A percentile compares a stretch with the other conserved stretches of the same genome.
These are phyloP conservation scores for Ceriops zippeliana DNA, from an alignment of 345 rosid genomes.

Conservation along the genomic window DNA sequence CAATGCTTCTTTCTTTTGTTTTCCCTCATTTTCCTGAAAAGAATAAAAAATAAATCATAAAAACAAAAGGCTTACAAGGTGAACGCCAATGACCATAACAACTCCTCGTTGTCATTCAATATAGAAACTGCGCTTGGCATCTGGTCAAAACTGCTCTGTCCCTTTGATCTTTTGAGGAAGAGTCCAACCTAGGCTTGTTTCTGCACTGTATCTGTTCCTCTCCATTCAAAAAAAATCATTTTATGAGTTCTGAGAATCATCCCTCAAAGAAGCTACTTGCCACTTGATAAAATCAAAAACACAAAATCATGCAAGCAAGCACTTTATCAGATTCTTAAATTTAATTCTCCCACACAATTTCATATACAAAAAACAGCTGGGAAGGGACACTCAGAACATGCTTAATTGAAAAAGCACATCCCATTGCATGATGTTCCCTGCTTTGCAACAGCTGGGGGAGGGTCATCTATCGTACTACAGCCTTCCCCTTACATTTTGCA, in stretches of 20 bases:
- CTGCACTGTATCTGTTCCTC: conserved; percentile 28
- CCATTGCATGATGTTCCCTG: no score
- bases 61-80: conserved; percentile 24
- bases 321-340: conserved; percentile 1
- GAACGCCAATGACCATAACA: conserved; percentile 15
- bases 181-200: conserved; percentile 24
- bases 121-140: conserved; percentile 19
- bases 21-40: background rate
- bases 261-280: background rate
- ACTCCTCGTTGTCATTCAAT: conserved; percentile 22
- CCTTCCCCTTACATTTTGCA: no score
- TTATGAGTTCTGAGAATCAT: conserved; percentile 10
- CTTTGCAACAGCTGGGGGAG: no score
- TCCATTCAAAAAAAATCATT: conserved; percentile 26
- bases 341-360: background rate
- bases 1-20: background rate
- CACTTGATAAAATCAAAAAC: no score
- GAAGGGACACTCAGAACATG: background rate
- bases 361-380: background rate
- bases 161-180: conserved; percentile 20
- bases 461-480: no score
- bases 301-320: background rate
- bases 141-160: conserved; percentile 41
- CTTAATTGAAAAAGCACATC: background rate
- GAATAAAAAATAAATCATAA: conserved; percentile 7